Evolutionary conservation across 176 grass and related monocot genomes (phyloP).

Genomic region (Phoenix roebelenii): DNA sequence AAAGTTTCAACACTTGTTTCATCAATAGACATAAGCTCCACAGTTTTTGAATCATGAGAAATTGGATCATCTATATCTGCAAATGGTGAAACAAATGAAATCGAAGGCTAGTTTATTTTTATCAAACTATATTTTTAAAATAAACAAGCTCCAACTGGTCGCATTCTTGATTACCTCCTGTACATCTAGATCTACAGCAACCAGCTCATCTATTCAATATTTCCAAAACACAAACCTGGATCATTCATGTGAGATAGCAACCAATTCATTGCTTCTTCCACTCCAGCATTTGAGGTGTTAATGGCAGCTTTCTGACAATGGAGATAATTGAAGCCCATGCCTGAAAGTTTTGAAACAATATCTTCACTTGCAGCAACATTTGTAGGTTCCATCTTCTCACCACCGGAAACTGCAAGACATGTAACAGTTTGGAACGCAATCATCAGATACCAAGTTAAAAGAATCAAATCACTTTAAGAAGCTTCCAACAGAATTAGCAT

Average conservation of each 20-base stretch:
- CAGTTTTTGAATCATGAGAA: slow-evolving; percentile 32
- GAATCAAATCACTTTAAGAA: neutral
- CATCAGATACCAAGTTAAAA: neutral
- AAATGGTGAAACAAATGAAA: neutral
- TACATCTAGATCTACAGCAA: too few relatives aligned
- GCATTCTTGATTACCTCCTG: too few relatives aligned
- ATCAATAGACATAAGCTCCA: slow-evolving; percentile 44
- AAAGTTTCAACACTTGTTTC: slow-evolving; percentile 85
- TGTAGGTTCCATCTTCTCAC: slow-evolving; percentile 33
- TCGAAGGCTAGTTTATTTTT: too few relatives aligned
- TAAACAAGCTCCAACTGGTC: too few relatives aligned
- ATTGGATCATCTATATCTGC: slow-evolving; percentile 92
- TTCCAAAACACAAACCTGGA: slow-evolving; percentile 42
- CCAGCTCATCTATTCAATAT: too few relatives aligned
- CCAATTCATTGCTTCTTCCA: slow-evolving; percentile 97
- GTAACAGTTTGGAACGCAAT: neutral
- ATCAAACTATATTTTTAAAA: too few relatives aligned
- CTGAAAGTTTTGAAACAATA: slow-evolving; percentile 81
- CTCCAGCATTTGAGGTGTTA: slow-evolving; percentile 71
- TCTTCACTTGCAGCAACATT: slow-evolving; percentile 55
- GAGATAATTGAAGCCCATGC: slow-evolving; percentile 93
- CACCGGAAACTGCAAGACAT: slow-evolving; percentile 37
- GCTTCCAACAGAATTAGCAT: neutral
- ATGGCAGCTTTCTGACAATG: slow-evolving; percentile 96
- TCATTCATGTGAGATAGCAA: slow-evolving; percentile 90